A percentile compares a stretch with the other conserved stretches of the same genome.
These are phyloP conservation scores for Cryptococcus depauperatus DNA, from an alignment of 1,284 basidiomycete species.

Conservation along the genomic window DNA sequence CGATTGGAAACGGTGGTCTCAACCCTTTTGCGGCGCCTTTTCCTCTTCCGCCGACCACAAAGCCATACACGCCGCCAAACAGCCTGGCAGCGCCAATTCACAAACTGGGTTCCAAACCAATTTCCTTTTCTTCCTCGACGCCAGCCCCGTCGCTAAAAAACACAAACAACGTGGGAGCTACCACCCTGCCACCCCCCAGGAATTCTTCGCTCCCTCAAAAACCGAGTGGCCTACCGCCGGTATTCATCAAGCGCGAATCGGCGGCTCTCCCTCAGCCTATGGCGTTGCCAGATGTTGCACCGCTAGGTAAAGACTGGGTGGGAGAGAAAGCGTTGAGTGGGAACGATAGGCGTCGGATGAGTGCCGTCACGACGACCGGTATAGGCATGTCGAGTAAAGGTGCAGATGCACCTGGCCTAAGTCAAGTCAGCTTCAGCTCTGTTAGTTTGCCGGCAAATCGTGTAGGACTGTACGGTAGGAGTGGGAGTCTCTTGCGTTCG, in stretches of 20 bases:
- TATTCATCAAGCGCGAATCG: slow-evolving; percentile 30
- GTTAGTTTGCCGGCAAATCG: not conserved
- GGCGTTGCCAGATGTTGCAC: slow-evolving; percentile 26
- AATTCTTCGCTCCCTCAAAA: slow-evolving; percentile 18
- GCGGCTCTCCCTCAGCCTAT: slow-evolving; percentile 31
- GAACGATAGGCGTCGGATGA: slow-evolving; percentile 25
- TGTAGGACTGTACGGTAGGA: not conserved
- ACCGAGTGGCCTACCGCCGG: slow-evolving; percentile 23
- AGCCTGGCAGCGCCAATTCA: not conserved
- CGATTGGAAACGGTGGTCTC: not conserved
- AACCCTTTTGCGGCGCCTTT: slow-evolving; percentile 3
- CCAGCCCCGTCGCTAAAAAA: not conserved
- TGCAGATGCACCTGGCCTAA: not conserved
- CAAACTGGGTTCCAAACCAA: no score
- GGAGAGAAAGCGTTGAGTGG: slow-evolving; percentile 21
- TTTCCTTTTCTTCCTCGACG: not conserved
- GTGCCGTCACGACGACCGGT: not conserved
- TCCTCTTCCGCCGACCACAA: not conserved
- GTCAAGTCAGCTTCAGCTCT: not conserved
- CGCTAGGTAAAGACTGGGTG: slow-evolving; percentile 25
- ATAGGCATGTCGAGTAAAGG: not conserved
- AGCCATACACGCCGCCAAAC: not conserved
- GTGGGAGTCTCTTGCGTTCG: slow-evolving; percentile 1
- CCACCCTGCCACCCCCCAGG: slow-evolving; percentile 7
- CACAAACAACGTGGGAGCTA: not conserved